These are phyloP conservation scores for Trichocladium uniseriatum DNA, from an alignment of 495 filamentous ascomycete genomes.

Conservation along the genomic window DNA sequence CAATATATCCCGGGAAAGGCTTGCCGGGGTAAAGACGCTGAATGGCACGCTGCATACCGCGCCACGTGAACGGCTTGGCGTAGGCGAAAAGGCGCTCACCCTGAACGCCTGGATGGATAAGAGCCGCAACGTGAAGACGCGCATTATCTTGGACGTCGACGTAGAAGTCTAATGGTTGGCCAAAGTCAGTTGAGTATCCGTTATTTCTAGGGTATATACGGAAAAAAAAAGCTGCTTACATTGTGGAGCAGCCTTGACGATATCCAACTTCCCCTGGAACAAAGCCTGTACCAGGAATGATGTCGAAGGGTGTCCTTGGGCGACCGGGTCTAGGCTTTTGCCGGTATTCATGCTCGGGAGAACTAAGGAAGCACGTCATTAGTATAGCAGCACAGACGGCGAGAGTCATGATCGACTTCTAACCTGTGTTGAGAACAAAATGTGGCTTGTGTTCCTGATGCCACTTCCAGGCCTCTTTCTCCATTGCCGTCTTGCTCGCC, in stretches of 20 bases:
- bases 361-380: too few relatives aligned
- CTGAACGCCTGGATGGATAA: slow-evolving; percentile 32
- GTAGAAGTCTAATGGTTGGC: slow-evolving; percentile 33
- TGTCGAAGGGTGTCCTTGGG: slow-evolving; percentile 21
- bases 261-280: slow-evolving; percentile 20
- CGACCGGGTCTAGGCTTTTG: slow-evolving; percentile 23
- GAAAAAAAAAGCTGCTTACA: too few relatives aligned
- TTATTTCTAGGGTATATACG: too few relatives aligned
- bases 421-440: slow-evolving; percentile 41
- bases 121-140: slow-evolving; percentile 36
- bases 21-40: too few relatives aligned
- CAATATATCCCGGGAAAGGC: too few relatives aligned
- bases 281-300: slow-evolving; percentile 18
- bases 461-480: slow-evolving; percentile 44
- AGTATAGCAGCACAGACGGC: too few relatives aligned
- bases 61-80: too few relatives aligned
- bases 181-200: too few relatives aligned
- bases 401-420: too few relatives aligned
- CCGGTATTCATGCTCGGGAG: slow-evolving; percentile 36
- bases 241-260: too few relatives aligned
- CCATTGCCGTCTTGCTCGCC: slow-evolving; percentile 44
- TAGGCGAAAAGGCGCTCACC: slow-evolving; percentile 42
- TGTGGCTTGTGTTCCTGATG: slow-evolving; percentile 35
- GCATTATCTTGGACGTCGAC: slow-evolving; percentile 45
- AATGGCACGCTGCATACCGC: too few relatives aligned